phyloP scores from a whole-genome alignment of 441 rosid genomes.

The California macrophylla region DNA sequence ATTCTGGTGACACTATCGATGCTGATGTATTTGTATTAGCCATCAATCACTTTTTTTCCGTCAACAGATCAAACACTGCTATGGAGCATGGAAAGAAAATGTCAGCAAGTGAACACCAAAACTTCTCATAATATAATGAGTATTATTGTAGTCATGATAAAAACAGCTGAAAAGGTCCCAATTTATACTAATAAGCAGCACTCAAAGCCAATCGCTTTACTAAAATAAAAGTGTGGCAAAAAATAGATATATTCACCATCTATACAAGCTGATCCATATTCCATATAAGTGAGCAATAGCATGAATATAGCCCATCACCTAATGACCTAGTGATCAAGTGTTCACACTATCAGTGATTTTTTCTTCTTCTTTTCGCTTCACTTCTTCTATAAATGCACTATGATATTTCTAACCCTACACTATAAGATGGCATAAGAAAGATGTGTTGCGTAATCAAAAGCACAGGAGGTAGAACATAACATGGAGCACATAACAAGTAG shows the following conservation, averaged over 20 bases:
- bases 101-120: not conserved
- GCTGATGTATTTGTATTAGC: conserved; percentile 33
- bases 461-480: too few relatives aligned
- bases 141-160: not conserved
- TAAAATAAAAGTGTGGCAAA: not conserved
- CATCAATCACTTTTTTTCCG: conserved; percentile 27
- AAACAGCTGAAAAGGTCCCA: not conserved
- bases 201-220: not conserved
- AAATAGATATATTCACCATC: not conserved
- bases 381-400: too few relatives aligned
- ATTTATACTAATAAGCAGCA: not conserved
- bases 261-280: not conserved
- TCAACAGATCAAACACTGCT: conserved; percentile 10
- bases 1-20: conserved; percentile 25
- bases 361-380: too few relatives aligned
- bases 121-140: not conserved
- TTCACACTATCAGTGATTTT: not conserved
- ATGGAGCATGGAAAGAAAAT: not conserved
- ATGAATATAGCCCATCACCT: not conserved
- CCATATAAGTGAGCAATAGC: not conserved
- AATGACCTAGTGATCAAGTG: not conserved
- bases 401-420: not conserved
- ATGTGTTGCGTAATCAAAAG: too few relatives aligned
- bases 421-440: not conserved
- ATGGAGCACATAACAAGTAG: not conserved